A percentile compares a stretch with the other conserved stretches of the same genome.
These are phyloP conservation scores for Lentinula boryana DNA, from an alignment of 768 basidiomycete genomes.

Conservation along the genomic window DNA sequence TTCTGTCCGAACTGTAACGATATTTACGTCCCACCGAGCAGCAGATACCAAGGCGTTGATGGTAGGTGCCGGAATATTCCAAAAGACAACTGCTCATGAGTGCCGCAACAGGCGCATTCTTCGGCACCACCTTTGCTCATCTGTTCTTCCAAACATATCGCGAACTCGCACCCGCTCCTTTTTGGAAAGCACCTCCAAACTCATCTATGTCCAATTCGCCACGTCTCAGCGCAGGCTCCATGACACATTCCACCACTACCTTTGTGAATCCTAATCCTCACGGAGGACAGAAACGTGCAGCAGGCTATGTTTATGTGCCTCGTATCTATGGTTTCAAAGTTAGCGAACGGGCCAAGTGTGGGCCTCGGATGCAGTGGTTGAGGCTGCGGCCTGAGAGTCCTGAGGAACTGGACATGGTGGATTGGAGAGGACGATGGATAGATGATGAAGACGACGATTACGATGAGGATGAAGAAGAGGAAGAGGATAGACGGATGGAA, in stretches of 20 bases:
- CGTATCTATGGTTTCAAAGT: conserved; percentile 98
- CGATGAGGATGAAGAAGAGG: conserved; percentile 54
- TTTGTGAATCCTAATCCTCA: conserved; percentile 87
- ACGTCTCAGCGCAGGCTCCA: conserved; percentile 40
- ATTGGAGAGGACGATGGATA: conserved; percentile 89
- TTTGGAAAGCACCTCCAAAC: conserved; percentile 67
- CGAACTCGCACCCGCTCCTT: conserved; percentile 90
- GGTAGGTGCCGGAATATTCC: conserved; percentile 42
- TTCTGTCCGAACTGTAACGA: conserved; percentile 99
- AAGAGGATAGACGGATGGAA: conserved; percentile 71
- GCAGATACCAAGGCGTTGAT: conserved; percentile 92
- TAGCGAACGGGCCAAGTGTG: conserved; percentile 88
- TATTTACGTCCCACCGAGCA: conserved; percentile 92
- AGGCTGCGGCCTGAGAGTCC: conserved; percentile 77
- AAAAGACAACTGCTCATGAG: not conserved
- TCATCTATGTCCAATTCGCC: conserved; percentile 56
- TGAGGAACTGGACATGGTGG: conserved; percentile 80
- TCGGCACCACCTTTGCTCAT: conserved; percentile 98
- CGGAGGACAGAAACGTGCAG: conserved; percentile 84
- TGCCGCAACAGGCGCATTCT: conserved; percentile 76
- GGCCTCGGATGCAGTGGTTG: conserved; percentile 97
- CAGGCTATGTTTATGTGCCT: conserved; percentile 82
- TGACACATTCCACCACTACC: conserved; percentile 38
- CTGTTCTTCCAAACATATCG: conserved; percentile 98
- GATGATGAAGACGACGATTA: conserved; percentile 66